phyloP scores from a whole-genome alignment of 108 stramenopile species.

The Pseudonitzschia pungens region DNA sequence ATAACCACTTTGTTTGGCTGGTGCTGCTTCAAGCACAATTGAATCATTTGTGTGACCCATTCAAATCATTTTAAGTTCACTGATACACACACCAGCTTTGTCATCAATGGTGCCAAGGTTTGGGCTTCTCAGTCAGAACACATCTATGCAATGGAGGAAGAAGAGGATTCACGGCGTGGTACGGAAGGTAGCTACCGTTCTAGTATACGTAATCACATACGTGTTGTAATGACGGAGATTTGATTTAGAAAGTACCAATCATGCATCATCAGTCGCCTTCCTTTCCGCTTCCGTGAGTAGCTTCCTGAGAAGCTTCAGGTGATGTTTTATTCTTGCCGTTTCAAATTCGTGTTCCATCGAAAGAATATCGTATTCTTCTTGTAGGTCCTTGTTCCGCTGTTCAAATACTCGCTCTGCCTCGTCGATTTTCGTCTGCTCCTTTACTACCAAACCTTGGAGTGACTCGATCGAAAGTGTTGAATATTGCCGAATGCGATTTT shows the following conservation, averaged over 20 bases:
- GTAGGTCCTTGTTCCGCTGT: conserved; percentile 46
- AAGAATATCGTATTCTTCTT: conserved; percentile 43
- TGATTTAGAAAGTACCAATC: background rate
- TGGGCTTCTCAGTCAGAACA: too few relatives aligned
- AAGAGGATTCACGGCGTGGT: too few relatives aligned
- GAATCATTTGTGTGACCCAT: too few relatives aligned
- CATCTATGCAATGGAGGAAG: too few relatives aligned
- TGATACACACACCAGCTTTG: too few relatives aligned
- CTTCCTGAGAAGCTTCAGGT: conserved; percentile 6
- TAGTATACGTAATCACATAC: too few relatives aligned
- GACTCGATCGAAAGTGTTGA: conserved; percentile 35
- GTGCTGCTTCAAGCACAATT: too few relatives aligned
- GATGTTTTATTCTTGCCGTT: conserved; percentile 21
- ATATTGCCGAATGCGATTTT: conserved; percentile 31
- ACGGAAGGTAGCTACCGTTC: too few relatives aligned
- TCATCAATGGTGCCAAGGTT: too few relatives aligned
- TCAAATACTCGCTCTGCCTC: conserved; percentile 52
- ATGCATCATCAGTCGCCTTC: background rate
- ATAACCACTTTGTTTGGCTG: too few relatives aligned
- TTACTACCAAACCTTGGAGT: conserved; percentile 36
- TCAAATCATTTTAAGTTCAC: too few relatives aligned
- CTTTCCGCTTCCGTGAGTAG: background rate
- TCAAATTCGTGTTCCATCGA: conserved; percentile 10
- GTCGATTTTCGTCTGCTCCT: conserved; percentile 46
- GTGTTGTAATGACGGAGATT: background rate